Evolutionary conservation across 148 eudicot species (phyloP).

Genomic region (Diospyros lotus): DNA sequence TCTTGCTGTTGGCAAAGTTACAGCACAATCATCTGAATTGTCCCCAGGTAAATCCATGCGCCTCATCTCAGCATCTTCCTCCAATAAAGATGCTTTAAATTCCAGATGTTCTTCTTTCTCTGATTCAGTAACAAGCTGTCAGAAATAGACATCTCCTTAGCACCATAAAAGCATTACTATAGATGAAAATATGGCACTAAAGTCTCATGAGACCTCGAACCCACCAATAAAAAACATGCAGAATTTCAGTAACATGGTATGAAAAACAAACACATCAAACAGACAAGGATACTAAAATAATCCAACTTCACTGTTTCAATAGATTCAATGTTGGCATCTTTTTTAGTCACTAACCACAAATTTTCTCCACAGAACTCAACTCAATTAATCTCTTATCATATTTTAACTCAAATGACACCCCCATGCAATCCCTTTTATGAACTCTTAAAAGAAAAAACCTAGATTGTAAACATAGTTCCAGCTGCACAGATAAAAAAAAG

Average conservation of each 20-base stretch:
- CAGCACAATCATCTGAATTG: constrained; percentile 45
- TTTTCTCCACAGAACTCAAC: no score
- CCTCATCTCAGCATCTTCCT: constrained; percentile 38
- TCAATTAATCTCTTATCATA: no score
- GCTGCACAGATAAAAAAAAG: no score
- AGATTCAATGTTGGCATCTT: no score
- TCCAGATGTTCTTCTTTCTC: constrained; percentile 33
- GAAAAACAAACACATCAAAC: no score
- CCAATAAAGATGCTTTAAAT: constrained; percentile 29
- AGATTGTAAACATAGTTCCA: no score
- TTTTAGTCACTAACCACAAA: no score
- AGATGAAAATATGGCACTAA: neutral
- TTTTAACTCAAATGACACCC: no score
- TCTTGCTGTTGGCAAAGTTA: constrained; percentile 42
- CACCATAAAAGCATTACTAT: neutral
- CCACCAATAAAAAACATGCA: neutral
- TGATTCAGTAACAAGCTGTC: constrained; percentile 39
- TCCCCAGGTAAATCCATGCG: constrained; percentile 36
- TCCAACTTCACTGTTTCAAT: no score
- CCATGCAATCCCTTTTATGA: no score
- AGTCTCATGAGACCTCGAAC: neutral
- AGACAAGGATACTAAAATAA: no score
- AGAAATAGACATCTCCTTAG: constrained; percentile 12
- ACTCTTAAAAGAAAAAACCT: no score
- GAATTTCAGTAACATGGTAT: neutral